phyloP scores from a whole-genome alignment of 345 rosid species.

The Citrus sinensis region DVS_A1.0 CM039167.1:2134001-2134500 shows the following conservation, averaged over 20 bases:
- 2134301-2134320: slow-evolving; percentile 54
- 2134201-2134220: background rate
- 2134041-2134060: slow-evolving; percentile 49
- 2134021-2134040: slow-evolving; percentile 68
- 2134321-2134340: slow-evolving; percentile 53
- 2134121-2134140: slow-evolving; percentile 70
- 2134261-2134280: slow-evolving; percentile 63
- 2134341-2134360: slow-evolving; percentile 62
- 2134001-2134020: slow-evolving; percentile 73
- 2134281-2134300: slow-evolving; percentile 53
- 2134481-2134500: background rate
- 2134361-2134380: slow-evolving; percentile 64
- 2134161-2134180: background rate
- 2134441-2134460: background rate
- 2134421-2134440: background rate
- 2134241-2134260: too few species aligned
- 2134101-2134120: slow-evolving; percentile 71
- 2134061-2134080: slow-evolving; percentile 52
- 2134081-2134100: slow-evolving; percentile 71
- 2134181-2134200: background rate
- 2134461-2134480: too few species aligned
- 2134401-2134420: slow-evolving; percentile 58
- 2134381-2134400: slow-evolving; percentile 60
- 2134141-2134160: slow-evolving; percentile 1
- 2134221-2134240: background rate